These are phyloP conservation scores for Symbiodinium natans DNA, from an alignment of 73 alveolate species.

Conservation along the genomic window DNA sequence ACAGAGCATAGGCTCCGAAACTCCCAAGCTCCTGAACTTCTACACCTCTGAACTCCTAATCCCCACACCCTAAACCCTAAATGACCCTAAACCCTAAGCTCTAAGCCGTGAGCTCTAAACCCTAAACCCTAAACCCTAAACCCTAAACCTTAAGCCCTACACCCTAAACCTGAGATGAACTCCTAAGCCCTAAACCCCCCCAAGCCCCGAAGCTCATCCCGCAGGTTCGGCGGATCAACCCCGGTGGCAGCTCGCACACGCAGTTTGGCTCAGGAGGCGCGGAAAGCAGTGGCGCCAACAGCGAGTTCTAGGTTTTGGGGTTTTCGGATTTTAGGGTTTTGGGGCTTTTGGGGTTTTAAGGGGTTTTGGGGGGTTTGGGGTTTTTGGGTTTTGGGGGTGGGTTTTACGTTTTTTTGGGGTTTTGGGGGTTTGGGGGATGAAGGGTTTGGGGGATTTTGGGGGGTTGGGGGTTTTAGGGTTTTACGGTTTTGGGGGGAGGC, in stretches of 20 bases:
- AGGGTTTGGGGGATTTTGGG: neutral
- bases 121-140: neutral
- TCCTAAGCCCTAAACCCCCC: no score
- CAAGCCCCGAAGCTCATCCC: neutral
- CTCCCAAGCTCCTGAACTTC: no score
- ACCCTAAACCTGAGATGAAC: no score
- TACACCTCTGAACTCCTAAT: no score
- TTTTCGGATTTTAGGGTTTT: neutral
- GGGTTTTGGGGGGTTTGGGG: neutral
- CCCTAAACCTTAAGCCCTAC: no score
- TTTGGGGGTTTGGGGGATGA: neutral
- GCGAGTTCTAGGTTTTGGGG: neutral
- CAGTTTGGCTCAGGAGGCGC: constrained; percentile 48
- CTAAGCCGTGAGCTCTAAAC: neutral
- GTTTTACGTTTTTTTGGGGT: neutral
- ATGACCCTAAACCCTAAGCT: neutral
- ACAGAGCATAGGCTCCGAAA: no score
- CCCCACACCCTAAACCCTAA: no score
- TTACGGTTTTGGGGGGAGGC: neutral
- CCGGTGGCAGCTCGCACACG: constrained; percentile 88
- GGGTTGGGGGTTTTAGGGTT: neutral
- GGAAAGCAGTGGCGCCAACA: neutral
- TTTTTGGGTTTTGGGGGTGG: neutral
- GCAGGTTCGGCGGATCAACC: constrained; percentile 67
- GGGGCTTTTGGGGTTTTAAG: neutral